Conservation (phyloP, 139 green algal genomes). For the Pycnococcus provasolii region DNA sequence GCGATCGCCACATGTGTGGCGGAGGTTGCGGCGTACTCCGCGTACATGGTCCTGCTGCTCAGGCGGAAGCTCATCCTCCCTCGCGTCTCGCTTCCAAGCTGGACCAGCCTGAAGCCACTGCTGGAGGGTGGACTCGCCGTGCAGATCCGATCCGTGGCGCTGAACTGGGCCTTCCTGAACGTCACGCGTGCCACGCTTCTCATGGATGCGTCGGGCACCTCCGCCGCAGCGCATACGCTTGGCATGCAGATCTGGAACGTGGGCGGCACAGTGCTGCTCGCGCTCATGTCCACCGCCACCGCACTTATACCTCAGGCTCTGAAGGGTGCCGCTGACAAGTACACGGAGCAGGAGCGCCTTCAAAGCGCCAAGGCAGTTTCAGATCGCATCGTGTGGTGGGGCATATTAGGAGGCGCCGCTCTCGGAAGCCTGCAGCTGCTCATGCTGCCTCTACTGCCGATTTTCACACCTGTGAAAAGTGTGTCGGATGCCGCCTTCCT, state of each 20-base stretch:
- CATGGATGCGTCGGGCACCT: slow-evolving; percentile 16
- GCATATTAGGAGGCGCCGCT: neutral
- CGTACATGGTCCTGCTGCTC: neutral
- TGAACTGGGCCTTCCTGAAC: slow-evolving; percentile 20
- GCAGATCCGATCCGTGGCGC: slow-evolving; percentile 5
- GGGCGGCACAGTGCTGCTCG: neutral
- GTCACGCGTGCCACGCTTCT: slow-evolving; percentile 16
- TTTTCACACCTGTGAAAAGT: slow-evolving; percentile 16
- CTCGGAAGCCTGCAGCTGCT: slow-evolving; percentile 11
- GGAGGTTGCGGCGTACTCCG: slow-evolving; percentile 1
- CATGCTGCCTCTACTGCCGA: slow-evolving; percentile 1
- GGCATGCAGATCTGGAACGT: neutral
- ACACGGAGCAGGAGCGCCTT: too few species aligned
- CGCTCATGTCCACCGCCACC: neutral
- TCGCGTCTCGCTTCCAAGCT: neutral
- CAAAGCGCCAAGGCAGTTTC: too few species aligned
- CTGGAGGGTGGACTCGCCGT: slow-evolving; percentile 2
- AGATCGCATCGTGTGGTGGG: neutral
- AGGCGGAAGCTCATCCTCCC: neutral
- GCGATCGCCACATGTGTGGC: slow-evolving; percentile 15
- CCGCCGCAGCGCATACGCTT: slow-evolving; percentile 15
- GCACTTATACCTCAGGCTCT: neutral
- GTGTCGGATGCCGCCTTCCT: slow-evolving; percentile 10
- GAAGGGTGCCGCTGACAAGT: neutral
- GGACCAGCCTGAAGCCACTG: neutral